phyloP scores from a whole-genome alignment of 2,329 filamentous ascomycete species.

The Amesomyces nigricolor region DNA sequence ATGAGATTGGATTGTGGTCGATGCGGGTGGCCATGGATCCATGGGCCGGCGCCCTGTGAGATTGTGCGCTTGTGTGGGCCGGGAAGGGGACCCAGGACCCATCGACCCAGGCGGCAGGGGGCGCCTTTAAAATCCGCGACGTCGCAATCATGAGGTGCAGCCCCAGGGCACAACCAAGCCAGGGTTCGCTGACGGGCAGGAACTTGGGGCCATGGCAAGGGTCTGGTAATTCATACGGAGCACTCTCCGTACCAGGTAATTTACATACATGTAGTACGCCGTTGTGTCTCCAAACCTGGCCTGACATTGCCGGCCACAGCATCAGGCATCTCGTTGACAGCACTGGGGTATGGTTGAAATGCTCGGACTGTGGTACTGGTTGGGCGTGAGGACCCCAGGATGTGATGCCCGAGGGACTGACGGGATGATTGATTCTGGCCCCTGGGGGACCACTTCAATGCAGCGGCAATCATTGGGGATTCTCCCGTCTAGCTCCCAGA shows the following conservation, averaged over 20 bases:
- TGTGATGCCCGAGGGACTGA: no score
- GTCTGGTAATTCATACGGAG: no score
- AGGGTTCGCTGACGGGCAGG: conserved; percentile 12
- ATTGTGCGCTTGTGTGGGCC: conserved; percentile 10
- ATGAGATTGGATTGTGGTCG: conserved; percentile 14
- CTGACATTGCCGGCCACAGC: no score
- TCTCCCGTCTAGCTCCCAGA: background rate
- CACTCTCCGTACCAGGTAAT: no score
- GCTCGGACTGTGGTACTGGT: background rate
- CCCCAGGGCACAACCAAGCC: background rate
- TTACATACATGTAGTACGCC: background rate
- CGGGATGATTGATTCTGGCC: no score
- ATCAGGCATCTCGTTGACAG: no score
- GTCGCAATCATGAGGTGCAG: conserved; percentile 19
- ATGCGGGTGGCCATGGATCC: conserved; percentile 11
- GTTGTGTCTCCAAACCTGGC: no score
- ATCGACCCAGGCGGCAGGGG: conserved; percentile 13
- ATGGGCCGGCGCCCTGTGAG: conserved; percentile 12
- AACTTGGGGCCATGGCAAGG: background rate
- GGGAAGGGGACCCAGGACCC: background rate
- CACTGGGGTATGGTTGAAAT: background rate
- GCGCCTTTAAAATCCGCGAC: conserved; percentile 22
- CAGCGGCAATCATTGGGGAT: no score
- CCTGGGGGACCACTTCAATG: no score
- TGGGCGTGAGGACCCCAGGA: no score